phyloP scores from a whole-genome alignment of 2,329 filamentous ascomycete species.

The Graphiopsis chlorocephala region DNA sequence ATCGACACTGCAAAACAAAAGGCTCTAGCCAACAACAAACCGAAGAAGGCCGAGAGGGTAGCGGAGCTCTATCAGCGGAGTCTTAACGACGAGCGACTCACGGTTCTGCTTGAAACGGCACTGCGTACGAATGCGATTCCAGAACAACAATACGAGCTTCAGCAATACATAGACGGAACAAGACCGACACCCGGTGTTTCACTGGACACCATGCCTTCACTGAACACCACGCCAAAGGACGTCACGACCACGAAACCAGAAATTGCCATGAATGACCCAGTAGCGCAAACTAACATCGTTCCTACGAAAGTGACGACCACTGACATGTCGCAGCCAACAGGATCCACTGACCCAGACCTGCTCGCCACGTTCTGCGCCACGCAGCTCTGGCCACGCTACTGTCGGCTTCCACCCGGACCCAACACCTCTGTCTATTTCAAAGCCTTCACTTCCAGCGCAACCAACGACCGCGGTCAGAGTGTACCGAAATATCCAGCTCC shows the following conservation, averaged over 20 bases:
- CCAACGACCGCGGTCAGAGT: not conserved
- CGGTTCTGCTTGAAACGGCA: not conserved
- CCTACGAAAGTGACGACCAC: not conserved
- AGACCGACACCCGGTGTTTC: not conserved
- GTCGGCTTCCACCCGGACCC: not conserved
- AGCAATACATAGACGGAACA: not conserved
- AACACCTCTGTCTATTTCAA: not conserved
- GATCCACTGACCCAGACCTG: not conserved
- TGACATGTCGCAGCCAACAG: not conserved
- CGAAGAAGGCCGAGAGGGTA: not conserved
- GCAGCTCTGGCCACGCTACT: slow-evolving; percentile 10
- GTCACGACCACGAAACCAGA: not conserved
- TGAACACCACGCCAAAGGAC: not conserved
- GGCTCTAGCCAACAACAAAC: not conserved
- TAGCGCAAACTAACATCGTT: not conserved
- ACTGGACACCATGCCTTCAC: not conserved
- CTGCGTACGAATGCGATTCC: not conserved
- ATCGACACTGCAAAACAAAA: not conserved
- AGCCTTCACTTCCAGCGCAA: not conserved
- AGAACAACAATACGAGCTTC: not conserved
- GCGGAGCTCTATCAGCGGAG: not conserved
- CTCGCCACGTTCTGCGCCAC: not conserved
- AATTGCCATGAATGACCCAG: not conserved
- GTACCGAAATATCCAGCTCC: not conserved
- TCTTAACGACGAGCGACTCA: not conserved